Base-by-base conservation (phyloP, 2,329 filamentous ascomycete genomes). In the Trichoderma sp. region DNA sequence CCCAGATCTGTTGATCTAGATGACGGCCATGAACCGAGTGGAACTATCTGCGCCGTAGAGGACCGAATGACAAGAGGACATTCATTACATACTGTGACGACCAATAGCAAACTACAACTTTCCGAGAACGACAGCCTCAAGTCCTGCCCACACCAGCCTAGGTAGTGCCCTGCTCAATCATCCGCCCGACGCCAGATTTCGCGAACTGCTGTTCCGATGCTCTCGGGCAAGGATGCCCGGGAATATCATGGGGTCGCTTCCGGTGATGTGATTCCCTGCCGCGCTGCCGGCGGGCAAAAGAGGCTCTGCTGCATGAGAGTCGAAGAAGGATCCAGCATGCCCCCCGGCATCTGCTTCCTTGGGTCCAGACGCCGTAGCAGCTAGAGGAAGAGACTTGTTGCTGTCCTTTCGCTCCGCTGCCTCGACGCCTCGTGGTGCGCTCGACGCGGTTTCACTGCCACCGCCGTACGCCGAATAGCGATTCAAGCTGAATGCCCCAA, bases 171-270 rank as follows among this genome's bases (percentile, higher is more conserved):
- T 45, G 26, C 24, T 47, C 47, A n/a, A 17, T 44, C 39, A 43
- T 44, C 57, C 21, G 5, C 47, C 15, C 26, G 73, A 71, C 12
- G 67, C 62, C 19, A 77, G 47, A 64, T 73, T 76, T 34, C 75
- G 72, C 34, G 72, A 69, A 62, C 82, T 83, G 50, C 77, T 79
- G 58, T 75, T 80, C 59, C 81, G 77, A 51, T 72, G 75, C 34
- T 81, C 81, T 63, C 83, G 77, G 17, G 82, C 81, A 51, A 92
- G 83, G 39, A 93, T 83, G 0, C 90, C 90, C 0, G 90, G 90
- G 69, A 92, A 90, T 68, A 92, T 86, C 68, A 82, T 84, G 12
- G 89, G 90, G 74, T 92, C 89, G 56, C 79, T 82, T 3, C 83
- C 85, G 14, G 81, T 84, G 12, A 86, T 72, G 69, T 85, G 81